Conservation (phyloP, 148 eudicot species). For the Vaccinium corymbosum region DNA sequence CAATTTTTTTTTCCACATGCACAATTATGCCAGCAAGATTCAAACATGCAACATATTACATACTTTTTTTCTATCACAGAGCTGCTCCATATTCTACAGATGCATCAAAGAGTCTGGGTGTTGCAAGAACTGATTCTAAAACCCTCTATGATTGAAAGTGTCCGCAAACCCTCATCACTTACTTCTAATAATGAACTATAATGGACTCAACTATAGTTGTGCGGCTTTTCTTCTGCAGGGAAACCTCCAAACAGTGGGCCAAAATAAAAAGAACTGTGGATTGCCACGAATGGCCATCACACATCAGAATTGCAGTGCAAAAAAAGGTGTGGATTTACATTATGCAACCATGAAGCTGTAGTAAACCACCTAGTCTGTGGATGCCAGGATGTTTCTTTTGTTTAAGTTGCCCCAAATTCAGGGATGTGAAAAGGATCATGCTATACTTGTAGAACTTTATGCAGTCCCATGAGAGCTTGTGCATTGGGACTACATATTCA, state of each 20-base stretch:
- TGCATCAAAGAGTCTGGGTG: background rate
- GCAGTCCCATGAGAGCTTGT: background rate
- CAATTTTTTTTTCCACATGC: background rate
- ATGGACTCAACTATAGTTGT: background rate
- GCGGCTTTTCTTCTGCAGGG: background rate
- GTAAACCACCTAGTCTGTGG: background rate
- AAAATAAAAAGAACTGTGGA: background rate
- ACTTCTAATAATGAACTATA: background rate
- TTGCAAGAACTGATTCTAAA: slow-evolving; percentile 7
- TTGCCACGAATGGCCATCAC: background rate
- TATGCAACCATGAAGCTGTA: background rate
- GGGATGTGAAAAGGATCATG: background rate
- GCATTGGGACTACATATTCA: background rate
- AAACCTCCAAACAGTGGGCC: background rate
- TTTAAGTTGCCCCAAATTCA: background rate
- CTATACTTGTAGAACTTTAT: background rate
- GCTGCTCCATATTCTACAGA: background rate
- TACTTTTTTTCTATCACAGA: background rate
- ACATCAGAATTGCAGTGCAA: background rate
- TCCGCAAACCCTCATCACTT: background rate
- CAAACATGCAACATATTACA: background rate
- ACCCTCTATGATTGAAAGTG: background rate
- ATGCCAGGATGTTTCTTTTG: background rate
- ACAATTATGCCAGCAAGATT: background rate
- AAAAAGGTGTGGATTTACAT: background rate